These are phyloP conservation scores for Rhodocollybia butyracea DNA, from an alignment of 768 basidiomycete genomes.

Conservation along the genomic window DNA sequence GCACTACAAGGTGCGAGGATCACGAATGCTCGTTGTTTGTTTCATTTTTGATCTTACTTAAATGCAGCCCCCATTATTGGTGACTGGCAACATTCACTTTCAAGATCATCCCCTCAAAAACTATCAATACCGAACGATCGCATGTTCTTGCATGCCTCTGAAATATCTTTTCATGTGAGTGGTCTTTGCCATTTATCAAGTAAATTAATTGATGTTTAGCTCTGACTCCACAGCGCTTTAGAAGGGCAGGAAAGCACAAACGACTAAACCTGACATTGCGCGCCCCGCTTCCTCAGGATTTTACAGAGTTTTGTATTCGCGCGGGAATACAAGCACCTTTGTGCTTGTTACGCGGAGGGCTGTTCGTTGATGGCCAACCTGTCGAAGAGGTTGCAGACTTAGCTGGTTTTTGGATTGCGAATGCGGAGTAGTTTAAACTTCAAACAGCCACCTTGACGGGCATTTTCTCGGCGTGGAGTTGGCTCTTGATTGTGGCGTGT, in stretches of 20 bases:
- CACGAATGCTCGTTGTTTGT: not conserved
- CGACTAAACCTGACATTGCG: slow-evolving; percentile 50
- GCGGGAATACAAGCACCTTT: slow-evolving; percentile 38
- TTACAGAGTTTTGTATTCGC: slow-evolving; percentile 46
- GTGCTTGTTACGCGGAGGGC: slow-evolving; percentile 37
- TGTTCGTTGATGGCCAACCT: slow-evolving; percentile 42
- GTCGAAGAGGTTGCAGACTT: slow-evolving; percentile 18
- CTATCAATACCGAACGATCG: slow-evolving; percentile 34
- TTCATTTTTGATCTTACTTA: slow-evolving; percentile 5
- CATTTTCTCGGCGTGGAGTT: no score
- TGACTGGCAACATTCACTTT: slow-evolving; percentile 37
- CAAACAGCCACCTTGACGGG: no score
- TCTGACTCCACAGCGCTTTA: slow-evolving; percentile 55
- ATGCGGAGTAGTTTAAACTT: not conserved
- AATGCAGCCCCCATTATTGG: slow-evolving; percentile 70
- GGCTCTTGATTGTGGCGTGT: no score
- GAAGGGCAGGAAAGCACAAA: slow-evolving; percentile 37
- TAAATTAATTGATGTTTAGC: not conserved
- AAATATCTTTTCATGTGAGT: slow-evolving; percentile 49
- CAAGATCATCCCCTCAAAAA: not conserved
- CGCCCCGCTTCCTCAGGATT: slow-evolving; percentile 58
- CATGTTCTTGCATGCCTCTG: slow-evolving; percentile 61
- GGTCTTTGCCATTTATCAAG: not conserved
- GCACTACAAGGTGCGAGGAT: slow-evolving; percentile 39
- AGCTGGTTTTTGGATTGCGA: not conserved